Evolutionary conservation across 2,329 filamentous ascomycete species (phyloP), one percentile per base, ranked within the genome.

Genomic region (Volutella citrinella): DNA sequence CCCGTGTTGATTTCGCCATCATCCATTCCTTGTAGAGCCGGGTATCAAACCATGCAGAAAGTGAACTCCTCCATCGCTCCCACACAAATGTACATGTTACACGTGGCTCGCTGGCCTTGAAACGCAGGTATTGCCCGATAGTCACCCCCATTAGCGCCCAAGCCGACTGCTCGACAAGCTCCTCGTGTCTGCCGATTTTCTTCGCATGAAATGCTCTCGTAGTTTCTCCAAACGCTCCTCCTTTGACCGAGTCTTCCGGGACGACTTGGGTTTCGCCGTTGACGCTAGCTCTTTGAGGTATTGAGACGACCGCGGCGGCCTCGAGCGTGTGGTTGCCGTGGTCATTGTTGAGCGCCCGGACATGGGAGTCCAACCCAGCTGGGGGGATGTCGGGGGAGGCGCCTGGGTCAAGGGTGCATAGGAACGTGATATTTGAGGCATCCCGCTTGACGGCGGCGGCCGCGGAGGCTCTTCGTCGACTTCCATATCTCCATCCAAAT

Each of bases 161-260:
- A 28, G 32, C 22, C 40, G 45, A 32, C 46, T 45, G 20, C 47
- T 47, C 17, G 32, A 16, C 11, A 18, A 16, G 25, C 30, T 30
- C 23, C 30, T 30, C 18, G 34, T 39, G 7, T 34, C 40, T n/a
- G 37, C 33, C 2, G 43, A 34, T 14, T 34, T 45, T 14, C 40
- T 48, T 27, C 44, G 53, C 19, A 51, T 40, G 34, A 60, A 53
- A 34, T 55, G 48, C 19, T 54, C 52, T 13, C 47, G 39, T 18
- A 61, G 37, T 14, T 46, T 49, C 3, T 36, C 51, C n/a, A n/a
- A n/a, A 22, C 45, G 40, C 21, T 56, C 45, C 27, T 52, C 51
- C 7, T 32, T 38, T 14, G 49, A 42, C 13, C 48, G 40, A 19
- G 35, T 33, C 14, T 30, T 32, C 11, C 35, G 38, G 7, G 39